A percentile compares a stretch with the other conserved stretches of the same genome.
phyloP scores from a whole-genome alignment of 345 rosid genomes.

The Odontarrhena argentea region DNA sequence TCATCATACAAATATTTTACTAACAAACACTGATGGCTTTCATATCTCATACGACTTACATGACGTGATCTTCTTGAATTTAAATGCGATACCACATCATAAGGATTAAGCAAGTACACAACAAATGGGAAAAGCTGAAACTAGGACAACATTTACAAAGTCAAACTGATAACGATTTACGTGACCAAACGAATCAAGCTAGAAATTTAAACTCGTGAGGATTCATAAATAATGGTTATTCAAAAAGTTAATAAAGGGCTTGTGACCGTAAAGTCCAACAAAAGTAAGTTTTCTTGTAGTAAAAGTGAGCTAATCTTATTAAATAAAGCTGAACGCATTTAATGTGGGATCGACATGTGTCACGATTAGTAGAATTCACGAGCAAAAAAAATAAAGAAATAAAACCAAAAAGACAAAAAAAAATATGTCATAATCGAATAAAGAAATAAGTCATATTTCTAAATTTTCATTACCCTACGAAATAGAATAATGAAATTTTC shows the following conservation, averaged over 20 bases:
- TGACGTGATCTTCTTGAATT: slow-evolving; percentile 21
- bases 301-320: slow-evolving; percentile 2
- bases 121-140: slow-evolving; percentile 2
- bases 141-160: slow-evolving; percentile 17
- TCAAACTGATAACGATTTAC: slow-evolving; percentile 26
- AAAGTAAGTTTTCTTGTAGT: not conserved
- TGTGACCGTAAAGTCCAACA: not conserved
- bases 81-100: not conserved
- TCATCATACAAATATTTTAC: no score
- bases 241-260: not conserved
- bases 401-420: no score
- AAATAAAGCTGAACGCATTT: no score
- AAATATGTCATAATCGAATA: no score
- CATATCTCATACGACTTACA: slow-evolving; percentile 8
- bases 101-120: not conserved
- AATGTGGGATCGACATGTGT: no score
- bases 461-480: no score
- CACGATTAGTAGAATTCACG: no score
- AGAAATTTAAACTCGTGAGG: not conserved
- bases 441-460: no score
- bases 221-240: not conserved
- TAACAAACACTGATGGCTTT: not conserved
- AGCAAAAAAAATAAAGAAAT: no score
- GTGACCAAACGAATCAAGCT: slow-evolving; percentile 9
- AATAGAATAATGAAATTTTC: no score